Evolutionary conservation across 176 grass and related monocot genomes (phyloP).

Genomic region (Neostapfia colusana): DNA sequence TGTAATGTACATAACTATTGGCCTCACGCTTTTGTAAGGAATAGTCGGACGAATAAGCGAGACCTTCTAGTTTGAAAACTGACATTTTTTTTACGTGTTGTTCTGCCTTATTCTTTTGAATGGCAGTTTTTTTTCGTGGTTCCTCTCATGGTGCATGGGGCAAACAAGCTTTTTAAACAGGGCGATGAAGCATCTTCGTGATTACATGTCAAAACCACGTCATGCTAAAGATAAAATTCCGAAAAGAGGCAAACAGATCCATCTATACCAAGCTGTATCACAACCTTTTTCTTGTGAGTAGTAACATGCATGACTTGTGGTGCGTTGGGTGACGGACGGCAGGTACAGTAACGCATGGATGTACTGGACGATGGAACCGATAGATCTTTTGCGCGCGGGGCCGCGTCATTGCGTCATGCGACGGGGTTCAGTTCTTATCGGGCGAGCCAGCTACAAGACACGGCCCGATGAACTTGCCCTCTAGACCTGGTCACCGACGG

Average conservation of each 20-base stretch:
- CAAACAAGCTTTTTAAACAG: no score
- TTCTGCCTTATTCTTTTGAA: no score
- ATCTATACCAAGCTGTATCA: not conserved
- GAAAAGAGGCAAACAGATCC: not conserved
- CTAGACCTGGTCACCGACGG: not conserved
- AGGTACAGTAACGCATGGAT: not conserved
- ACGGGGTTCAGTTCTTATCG: not conserved
- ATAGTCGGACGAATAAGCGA: not conserved
- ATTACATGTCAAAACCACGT: not conserved
- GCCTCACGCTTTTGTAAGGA: not conserved
- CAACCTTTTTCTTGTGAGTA: not conserved
- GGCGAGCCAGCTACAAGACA: slow-evolving; percentile 29
- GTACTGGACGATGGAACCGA: not conserved
- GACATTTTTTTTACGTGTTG: no score
- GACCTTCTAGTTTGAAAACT: not conserved
- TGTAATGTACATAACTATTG: no score
- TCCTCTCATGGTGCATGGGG: no score
- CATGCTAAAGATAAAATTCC: not conserved
- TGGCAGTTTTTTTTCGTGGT: no score
- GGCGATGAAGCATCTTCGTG: no score
- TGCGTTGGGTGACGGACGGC: no score
- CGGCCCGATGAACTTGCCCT: slow-evolving; percentile 38
- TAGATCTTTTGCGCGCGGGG: not conserved
- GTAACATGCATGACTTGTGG: not conserved
- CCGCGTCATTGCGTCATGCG: slow-evolving; percentile 35